phyloP scores from a whole-genome alignment of 2,329 filamentous ascomycete species.

The Paracamarosporium sp. region DNA sequence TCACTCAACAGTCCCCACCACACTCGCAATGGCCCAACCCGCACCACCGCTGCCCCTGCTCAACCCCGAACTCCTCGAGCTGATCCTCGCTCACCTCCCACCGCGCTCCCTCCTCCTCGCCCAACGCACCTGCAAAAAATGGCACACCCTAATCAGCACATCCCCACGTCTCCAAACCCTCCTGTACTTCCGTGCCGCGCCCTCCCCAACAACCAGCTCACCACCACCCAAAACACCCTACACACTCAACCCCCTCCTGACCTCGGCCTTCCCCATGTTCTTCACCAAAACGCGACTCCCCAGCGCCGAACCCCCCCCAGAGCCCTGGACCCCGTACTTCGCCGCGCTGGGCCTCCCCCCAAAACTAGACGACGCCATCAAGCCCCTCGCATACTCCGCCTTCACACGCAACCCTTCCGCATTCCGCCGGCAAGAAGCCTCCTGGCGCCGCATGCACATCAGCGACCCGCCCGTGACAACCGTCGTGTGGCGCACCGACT shows the following conservation, averaged over 20 bases:
- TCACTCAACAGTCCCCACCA: background rate
- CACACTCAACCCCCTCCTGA: slow-evolving; percentile 15
- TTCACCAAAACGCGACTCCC: no score
- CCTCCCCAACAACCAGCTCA: background rate
- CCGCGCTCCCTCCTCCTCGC: slow-evolving; percentile 18
- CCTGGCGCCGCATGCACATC: slow-evolving; percentile 16
- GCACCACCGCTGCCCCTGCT: background rate
- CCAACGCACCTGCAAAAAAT: slow-evolving; percentile 15
- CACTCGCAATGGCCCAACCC: background rate
- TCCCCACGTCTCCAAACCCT: slow-evolving; percentile 18
- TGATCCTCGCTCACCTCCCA: slow-evolving; percentile 18
- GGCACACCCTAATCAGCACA: slow-evolving; percentile 14
- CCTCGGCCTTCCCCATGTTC: slow-evolving; percentile 6
- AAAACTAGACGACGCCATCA: background rate
- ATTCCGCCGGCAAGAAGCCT: slow-evolving; percentile 1
- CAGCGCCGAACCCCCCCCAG: no score
- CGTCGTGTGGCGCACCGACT: background rate
- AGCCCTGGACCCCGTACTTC: background rate
- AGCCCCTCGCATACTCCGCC: background rate
- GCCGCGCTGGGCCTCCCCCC: background rate
- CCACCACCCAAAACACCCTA: background rate
- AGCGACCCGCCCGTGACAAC: slow-evolving; percentile 10
- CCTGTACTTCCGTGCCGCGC: slow-evolving; percentile 12
- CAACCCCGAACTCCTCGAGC: slow-evolving; percentile 23
- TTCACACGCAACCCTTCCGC: background rate